A percentile compares a stretch with the other conserved stretches of the same genome.
These are phyloP conservation scores for Backusella liffmaniae DNA, from an alignment of 192 early-diverging fungal genomes.

Conservation along the genomic window DNA sequence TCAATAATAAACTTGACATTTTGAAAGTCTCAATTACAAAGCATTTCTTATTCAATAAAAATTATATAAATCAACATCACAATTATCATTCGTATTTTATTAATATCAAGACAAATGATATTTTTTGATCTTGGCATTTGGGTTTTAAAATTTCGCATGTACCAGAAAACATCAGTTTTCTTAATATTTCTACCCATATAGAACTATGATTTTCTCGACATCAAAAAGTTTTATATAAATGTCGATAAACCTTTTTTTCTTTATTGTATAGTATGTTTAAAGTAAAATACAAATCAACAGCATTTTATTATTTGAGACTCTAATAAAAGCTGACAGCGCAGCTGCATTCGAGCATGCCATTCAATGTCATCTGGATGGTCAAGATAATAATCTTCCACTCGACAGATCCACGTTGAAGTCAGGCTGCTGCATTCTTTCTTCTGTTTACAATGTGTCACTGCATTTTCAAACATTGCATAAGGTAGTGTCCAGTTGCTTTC, in stretches of 20 bases:
- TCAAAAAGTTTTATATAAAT: too few species aligned
- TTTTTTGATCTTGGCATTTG: too few species aligned
- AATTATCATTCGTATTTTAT: too few species aligned
- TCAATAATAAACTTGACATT: background rate
- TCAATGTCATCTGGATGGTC: constrained; percentile 1
- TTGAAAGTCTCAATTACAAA: background rate
- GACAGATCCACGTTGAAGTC: background rate
- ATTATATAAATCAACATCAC: too few species aligned
- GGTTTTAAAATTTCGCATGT: too few species aligned
- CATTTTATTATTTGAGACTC: background rate
- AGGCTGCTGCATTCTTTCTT: background rate
- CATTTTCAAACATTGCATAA: constrained; percentile 13
- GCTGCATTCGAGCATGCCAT: constrained; percentile 8
- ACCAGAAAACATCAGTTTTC: too few species aligned
- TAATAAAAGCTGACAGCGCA: constrained; percentile 8
- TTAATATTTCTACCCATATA: too few species aligned
- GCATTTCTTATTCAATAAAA: too few species aligned
- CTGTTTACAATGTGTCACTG: constrained; percentile 1
- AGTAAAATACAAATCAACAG: background rate
- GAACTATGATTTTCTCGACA: too few species aligned
- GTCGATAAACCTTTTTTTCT: too few species aligned
- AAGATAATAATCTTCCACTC: background rate
- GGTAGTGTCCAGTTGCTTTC: background rate
- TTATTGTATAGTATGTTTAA: too few species aligned
- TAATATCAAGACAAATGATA: too few species aligned